Percentiles rank a stretch among this genome's conserved stretches.
These are phyloP conservation scores for Silene latifolia DNA, from an alignment of 148 eudicot genomes.

Conservation along the genomic window DNA sequence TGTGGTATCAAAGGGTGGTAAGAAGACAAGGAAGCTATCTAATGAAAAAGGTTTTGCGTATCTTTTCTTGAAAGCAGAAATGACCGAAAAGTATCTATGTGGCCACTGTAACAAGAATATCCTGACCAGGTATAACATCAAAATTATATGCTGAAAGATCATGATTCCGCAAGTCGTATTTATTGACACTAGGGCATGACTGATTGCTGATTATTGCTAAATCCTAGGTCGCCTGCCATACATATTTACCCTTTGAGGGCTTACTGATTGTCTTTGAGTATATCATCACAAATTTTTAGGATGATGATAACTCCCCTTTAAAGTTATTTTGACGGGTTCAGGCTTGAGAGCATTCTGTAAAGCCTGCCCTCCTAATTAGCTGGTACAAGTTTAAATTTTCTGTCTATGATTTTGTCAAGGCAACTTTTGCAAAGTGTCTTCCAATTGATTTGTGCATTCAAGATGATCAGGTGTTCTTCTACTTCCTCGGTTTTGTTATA, in stretches of 20 bases:
- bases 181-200: background rate
- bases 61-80: constrained; percentile 71
- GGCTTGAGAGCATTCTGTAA: background rate
- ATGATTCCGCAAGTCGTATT: background rate
- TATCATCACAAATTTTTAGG: background rate
- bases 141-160: constrained; percentile 5
- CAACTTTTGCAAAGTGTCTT: constrained; percentile 3
- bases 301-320: background rate
- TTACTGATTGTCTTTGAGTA: background rate
- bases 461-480: background rate
- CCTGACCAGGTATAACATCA: constrained; percentile 54
- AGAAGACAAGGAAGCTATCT: constrained; percentile 31
- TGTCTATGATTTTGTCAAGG: background rate
- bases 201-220: background rate
- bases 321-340: background rate
- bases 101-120: constrained; percentile 84
- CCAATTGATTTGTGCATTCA: background rate
- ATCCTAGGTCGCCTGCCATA: background rate
- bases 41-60: constrained; percentile 63
- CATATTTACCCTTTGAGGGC: background rate
- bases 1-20: constrained; percentile 34
- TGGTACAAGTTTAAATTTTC: background rate
- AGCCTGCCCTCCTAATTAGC: background rate
- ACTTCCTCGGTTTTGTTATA: background rate
- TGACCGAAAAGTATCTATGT: constrained; percentile 60